Base-by-base conservation (phyloP, 148 eudicot genomes). In the Fallopia convolvulus region DNA sequence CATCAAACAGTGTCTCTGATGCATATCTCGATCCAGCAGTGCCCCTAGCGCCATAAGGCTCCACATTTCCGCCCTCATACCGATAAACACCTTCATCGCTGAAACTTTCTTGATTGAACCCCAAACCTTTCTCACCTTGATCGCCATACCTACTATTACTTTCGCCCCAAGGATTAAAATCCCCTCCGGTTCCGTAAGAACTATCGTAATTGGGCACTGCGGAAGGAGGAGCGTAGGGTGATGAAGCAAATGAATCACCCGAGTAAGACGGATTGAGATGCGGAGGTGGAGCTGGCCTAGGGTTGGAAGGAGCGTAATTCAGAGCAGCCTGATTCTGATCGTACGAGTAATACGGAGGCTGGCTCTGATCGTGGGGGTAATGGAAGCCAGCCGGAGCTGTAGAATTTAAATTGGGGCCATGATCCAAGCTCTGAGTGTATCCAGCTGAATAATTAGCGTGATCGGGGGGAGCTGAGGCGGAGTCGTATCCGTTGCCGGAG, bases 31-130 rank as follows among this genome's bases (percentile, higher is more conserved):
- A 77, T 20, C 88, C 81, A 5, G 86, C 82, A 9, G 80, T 73
- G 0, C 88, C 92, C 32, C 88, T 77, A n/a, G 88, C 91, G 6
- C 94, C 93, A 79, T 88, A 89, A 9, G 92, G 89, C 82, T 83
- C 90, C 68, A 26, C 77, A 50, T 86, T 87, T 12, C 86, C 86
- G 20, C 90, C 93, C 56, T 84, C 84, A 56, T 93, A 93, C 26
- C 78, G 75, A 74, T 88, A 90, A 55, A 83, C 89, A 8, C 97
- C 94, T 66, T 74, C 88, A 73, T 79, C 88, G 9, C 75, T 48
- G 20, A 60, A 75, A 15, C 71, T 61, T 17, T 72, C 76, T 12
- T 48, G 23, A 79, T 75, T 63, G 47, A 44, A 47, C 81, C 80
- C 77, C 12, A 75, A 36, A 32, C 77, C 75, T 6, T 80, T 44